phyloP scores from a whole-genome alignment of 1,139 yeast species.

The Geotrichum bryndzae region DNA sequence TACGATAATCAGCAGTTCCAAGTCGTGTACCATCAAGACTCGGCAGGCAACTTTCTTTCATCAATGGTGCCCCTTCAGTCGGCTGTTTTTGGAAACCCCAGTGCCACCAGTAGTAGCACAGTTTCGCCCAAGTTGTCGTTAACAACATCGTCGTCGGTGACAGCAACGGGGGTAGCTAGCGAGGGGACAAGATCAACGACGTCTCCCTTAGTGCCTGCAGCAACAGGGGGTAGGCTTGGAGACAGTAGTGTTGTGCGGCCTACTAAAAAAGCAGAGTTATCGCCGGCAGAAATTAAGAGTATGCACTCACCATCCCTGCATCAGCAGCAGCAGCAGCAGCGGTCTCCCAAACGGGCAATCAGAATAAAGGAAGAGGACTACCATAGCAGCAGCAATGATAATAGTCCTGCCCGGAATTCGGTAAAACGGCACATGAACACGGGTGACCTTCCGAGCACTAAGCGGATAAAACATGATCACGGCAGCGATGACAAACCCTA shows the following conservation, averaged over 20 bases:
- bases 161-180: neutral
- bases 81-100: neutral
- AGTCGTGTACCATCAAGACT: constrained; percentile 17
- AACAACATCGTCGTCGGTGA: neutral
- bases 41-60: constrained; percentile 10
- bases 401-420: neutral
- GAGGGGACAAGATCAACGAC: neutral
- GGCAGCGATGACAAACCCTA: neutral
- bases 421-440: constrained; percentile 1
- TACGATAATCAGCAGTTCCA: constrained; percentile 15
- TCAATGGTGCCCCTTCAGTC: constrained; percentile 12
- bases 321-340: neutral
- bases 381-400: neutral
- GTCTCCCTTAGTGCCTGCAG: neutral
- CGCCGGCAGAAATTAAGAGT: neutral
- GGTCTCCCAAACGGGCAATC: neutral
- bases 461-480: neutral
- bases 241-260: neutral
- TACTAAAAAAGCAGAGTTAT: neutral
- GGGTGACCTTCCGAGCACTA: neutral
- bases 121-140: neutral
- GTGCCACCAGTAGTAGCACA: neutral
- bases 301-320: neutral
- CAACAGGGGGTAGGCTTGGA: neutral
- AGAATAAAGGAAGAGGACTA: neutral